phyloP scores from a whole-genome alignment of 164 flowering plant species.

The Paratinospora sagittata region DNA sequence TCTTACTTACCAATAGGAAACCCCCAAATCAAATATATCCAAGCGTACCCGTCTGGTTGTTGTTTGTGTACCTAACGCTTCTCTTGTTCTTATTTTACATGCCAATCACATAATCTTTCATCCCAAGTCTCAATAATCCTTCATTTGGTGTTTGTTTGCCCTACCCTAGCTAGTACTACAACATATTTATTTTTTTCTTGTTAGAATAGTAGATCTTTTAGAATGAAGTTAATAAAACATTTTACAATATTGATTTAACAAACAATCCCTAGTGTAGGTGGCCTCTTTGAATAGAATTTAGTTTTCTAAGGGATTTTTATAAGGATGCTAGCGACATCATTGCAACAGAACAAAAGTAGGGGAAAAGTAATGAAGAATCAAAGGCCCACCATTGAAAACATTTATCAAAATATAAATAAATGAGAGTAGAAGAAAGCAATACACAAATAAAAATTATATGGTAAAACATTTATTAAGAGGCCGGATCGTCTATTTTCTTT shows the following conservation, averaged over 20 bases:
- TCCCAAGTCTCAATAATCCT: background rate
- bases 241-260: too few species aligned
- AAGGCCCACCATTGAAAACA: background rate
- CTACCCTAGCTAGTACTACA: too few species aligned
- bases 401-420: background rate
- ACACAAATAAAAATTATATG: background rate
- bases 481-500: background rate
- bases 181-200: too few species aligned
- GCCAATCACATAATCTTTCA: background rate
- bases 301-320: background rate
- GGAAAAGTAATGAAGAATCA: too few species aligned
- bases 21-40: background rate
- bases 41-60: background rate
- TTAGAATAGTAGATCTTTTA: too few species aligned
- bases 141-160: background rate
- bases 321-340: too few species aligned
- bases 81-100: too few species aligned
- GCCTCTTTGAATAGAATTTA: background rate
- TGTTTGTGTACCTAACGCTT: background rate
- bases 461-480: background rate
- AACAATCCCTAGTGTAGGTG: too few species aligned
- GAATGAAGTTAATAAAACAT: too few species aligned
- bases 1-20: slow-evolving; percentile 1
- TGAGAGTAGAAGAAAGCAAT: background rate
- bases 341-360: too few species aligned